Percentiles rank a stretch among this genome's conserved stretches.
phyloP scores from a whole-genome alignment of 1,139 yeast species.

The Pneumocystis carinii region DNA sequence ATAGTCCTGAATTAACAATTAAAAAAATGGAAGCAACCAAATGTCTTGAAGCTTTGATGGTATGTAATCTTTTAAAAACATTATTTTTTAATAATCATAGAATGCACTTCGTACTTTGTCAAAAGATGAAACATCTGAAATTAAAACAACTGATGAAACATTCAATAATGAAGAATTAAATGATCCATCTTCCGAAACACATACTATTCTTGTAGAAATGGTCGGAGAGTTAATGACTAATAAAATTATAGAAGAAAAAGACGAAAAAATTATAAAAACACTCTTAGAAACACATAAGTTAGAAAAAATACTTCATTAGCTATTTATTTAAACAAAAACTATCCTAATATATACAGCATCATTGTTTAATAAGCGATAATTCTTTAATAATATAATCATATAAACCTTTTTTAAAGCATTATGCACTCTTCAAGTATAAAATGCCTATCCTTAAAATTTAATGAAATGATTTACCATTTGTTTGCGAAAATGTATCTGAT shows the following conservation, averaged over 20 bases:
- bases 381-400: neutral
- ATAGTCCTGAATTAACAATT: slow-evolving; percentile 9
- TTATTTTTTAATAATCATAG: neutral
- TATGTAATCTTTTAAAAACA: neutral
- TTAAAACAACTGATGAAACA: neutral
- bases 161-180: neutral
- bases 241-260: slow-evolving; percentile 3
- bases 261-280: neutral
- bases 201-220: slow-evolving; percentile 2
- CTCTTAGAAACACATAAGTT: neutral
- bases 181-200: neutral
- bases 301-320: neutral
- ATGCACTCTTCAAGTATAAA: neutral
- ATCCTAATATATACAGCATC: neutral
- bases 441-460: neutral
- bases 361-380: neutral
- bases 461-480: neutral
- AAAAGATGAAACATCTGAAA: neutral
- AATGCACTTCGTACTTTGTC: neutral
- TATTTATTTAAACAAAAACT: neutral
- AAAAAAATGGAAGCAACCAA: slow-evolving; percentile 12
- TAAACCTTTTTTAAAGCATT: neutral
- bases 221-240: slow-evolving; percentile 3
- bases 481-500: neutral
- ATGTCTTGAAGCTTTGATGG: slow-evolving; percentile 8